Evolutionary conservation across 148 eudicot genomes (phyloP), one percentile per base, ranked within the genome.

Genomic region (Rhododendron mucronatum): DNA sequence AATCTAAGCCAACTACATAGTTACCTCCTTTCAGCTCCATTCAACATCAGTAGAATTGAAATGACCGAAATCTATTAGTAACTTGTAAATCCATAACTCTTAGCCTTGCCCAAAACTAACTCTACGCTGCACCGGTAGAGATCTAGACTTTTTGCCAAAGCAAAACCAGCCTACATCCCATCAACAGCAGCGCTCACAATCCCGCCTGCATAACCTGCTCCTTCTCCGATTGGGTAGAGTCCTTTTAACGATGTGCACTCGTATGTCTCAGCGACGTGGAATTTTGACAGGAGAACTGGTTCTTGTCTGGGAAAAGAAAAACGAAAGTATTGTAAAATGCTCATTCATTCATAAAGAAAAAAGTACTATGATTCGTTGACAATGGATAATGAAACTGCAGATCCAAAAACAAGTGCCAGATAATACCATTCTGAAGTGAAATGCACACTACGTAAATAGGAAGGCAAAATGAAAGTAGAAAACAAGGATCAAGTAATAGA

Each of bases 111-210:
- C 55, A 93, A 85, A 81, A 93, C 45, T 15, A 92, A 87, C 26
- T 95, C 98, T 4, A 92, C 15, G 59, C 86, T 88, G 83, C 90
- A 92, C 18, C 90, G 84, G 85, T 86, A 92, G 84, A 97, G 92
- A 37, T 94, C 96, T 16, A 95, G 90, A 73, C 86, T 91, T 89
- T 92, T 94, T 67, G 99, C 99, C 63, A 93, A 77, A 5, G 98
- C 98, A 83, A 97, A 94, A 87, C 98, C 98, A 21, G 98, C 95
- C 84, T 93, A 88, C 98, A 95, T 93, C 47, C 99, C 99, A 90
- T 97, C 99, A 9, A 94, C 99, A 6, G 99, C 98, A 28, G 98
- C 99, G 82, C 99, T 95, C 20, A 94, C 94, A 20, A 97, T 97
- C 82, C 99, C 99, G 57, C 35, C 99, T 4, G 99, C 98, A 87